phyloP scores from a whole-genome alignment of 352 stramenopile genomes.

The Thalassiosira ordinaria region DNA sequence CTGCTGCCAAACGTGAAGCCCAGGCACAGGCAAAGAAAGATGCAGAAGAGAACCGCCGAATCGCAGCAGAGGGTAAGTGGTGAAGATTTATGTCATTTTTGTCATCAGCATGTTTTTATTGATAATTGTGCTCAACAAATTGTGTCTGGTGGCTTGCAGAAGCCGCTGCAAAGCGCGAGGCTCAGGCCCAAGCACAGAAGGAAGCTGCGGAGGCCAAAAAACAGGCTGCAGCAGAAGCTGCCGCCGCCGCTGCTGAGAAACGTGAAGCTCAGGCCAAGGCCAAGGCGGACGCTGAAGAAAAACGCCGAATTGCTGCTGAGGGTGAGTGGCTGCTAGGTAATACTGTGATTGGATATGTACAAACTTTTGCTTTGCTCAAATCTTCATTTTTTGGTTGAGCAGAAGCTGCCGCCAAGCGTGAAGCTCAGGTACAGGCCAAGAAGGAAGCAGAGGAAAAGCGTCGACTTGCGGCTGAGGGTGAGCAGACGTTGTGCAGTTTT shows the following conservation, averaged over 20 bases:
- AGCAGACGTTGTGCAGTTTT: too few species aligned
- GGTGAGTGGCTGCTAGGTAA: too few species aligned
- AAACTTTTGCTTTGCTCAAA: too few species aligned
- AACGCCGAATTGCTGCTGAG: too few species aligned
- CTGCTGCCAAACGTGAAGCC: constrained; percentile 13
- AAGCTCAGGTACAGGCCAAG: constrained; percentile 1
- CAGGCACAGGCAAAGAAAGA: constrained; percentile 16
- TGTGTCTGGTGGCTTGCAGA: neutral
- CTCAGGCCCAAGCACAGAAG: constrained; percentile 30
- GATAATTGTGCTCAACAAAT: too few species aligned
- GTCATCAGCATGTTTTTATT: too few species aligned
- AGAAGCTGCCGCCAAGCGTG: constrained; percentile 9
- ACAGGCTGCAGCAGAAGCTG: neutral
- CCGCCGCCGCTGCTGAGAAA: constrained; percentile 1
- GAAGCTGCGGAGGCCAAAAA: constrained; percentile 1
- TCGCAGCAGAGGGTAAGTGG: too few species aligned
- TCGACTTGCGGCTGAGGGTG: too few species aligned
- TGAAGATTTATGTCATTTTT: too few species aligned
- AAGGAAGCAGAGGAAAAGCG: constrained; percentile 38
- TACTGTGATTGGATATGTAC: too few species aligned
- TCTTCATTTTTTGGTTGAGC: too few species aligned
- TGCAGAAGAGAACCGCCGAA: constrained; percentile 27
- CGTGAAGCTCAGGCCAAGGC: constrained; percentile 18
- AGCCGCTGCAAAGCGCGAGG: constrained; percentile 8
- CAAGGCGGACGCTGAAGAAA: constrained; percentile 20